Evolutionary conservation across 1,139 yeast species (phyloP), one percentile per base, ranked within the genome.

Genomic region (Yueomyces sp.): DNA sequence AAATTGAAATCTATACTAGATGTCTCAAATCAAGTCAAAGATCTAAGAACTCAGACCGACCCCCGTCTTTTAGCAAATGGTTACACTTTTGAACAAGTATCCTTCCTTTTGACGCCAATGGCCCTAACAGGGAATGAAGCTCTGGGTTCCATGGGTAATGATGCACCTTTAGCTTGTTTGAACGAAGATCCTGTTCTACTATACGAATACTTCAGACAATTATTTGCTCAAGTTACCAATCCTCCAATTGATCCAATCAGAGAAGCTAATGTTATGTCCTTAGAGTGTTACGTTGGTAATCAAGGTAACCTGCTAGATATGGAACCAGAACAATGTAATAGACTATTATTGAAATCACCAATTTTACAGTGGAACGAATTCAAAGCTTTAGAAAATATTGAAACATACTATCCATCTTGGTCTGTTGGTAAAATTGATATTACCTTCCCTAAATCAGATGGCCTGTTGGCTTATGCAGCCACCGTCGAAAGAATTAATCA

Each of bases 201-300:
- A 52, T 91, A 83, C 63, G 98, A 91, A 60, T 91, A 91, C 68
- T 91, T 91, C 73, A 81, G 95, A 59, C 95, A 91, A 65, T 74
- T 91, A 57, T 91, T 91, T 66, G 98, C 98, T 36, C 98, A 91
- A 68, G 98, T 91, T 45, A 91, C 98, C 37, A 91, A 91, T 66
- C 98, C 98, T 47, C 98, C 98, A 45, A 91, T 91, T 60, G 98
- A 91, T 64, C 97, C 98, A 42, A 91, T 91, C 55, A 81, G 98
- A 64, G 98, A 91, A 67, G 80, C 82, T 49, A 85, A 91, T 55
- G 97, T 91, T 60, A 91, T 91, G 98, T 85, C 96, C 19, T 73
- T 91, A 55, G 96, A 89, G 63, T 91, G 98, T 68, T 86, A 84
- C 65, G 80, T 91, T 55, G 98, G 98, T 45, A 97, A 98, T 27